Evolutionary conservation across 495 filamentous ascomycete species (phyloP).

Genomic region (Stereocaulon alpinum): DNA sequence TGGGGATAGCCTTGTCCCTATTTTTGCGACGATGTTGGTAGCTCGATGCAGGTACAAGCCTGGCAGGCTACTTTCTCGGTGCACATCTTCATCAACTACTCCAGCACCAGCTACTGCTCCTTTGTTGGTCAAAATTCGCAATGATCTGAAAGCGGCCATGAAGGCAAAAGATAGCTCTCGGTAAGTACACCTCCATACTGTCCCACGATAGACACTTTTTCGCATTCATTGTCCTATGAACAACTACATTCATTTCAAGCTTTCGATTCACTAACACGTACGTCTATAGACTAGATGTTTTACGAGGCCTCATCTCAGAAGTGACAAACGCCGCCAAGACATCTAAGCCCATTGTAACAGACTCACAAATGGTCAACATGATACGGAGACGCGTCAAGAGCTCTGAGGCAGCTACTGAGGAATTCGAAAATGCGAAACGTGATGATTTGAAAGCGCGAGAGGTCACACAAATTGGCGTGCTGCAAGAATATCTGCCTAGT

Average conservation of each 20-base stretch:
- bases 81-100: constrained; percentile 21
- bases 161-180: constrained; percentile 47
- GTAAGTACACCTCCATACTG: constrained; percentile 22
- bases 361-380: constrained; percentile 48
- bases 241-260: neutral
- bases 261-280: constrained; percentile 1
- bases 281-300: constrained; percentile 39
- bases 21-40: neutral
- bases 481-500: constrained; percentile 50
- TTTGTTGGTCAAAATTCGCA: constrained; percentile 42
- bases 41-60: neutral
- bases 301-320: constrained; percentile 51
- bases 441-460: constrained; percentile 50
- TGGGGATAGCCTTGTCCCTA: too few species aligned
- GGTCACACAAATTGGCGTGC: constrained; percentile 41
- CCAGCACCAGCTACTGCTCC: constrained; percentile 33
- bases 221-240: neutral
- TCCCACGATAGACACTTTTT: too few species aligned
- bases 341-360: constrained; percentile 44
- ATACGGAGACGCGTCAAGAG: constrained; percentile 44
- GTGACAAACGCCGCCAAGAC: constrained; percentile 55
- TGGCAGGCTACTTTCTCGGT: constrained; percentile 14
- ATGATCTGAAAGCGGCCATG: constrained; percentile 53
- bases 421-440: constrained; percentile 42
- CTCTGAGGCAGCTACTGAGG: constrained; percentile 38